phyloP scores from a whole-genome alignment of 2,329 filamentous ascomycete genomes.

The Seiridium unicorne region DNA sequence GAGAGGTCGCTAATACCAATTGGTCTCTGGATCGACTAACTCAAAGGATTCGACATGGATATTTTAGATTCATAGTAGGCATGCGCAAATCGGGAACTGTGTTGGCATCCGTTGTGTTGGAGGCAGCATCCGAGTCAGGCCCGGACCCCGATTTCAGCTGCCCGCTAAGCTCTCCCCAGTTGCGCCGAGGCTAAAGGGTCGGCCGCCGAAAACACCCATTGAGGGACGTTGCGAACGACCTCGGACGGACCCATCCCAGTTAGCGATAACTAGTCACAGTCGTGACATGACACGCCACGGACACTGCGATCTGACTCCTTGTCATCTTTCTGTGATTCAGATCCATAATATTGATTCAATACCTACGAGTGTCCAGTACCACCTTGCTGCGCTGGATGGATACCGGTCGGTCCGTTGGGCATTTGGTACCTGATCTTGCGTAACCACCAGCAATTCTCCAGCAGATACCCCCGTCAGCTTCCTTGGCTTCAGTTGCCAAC shows the following conservation, averaged over 20 bases:
- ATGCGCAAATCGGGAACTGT: too few relatives aligned
- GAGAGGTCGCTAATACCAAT: too few relatives aligned
- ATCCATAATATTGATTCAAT: not conserved
- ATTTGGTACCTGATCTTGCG: not conserved
- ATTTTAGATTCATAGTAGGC: too few relatives aligned
- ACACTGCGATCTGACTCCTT: not conserved
- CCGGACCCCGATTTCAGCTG: not conserved
- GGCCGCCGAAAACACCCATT: not conserved
- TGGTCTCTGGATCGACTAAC: too few relatives aligned
- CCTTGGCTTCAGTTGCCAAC: conserved; percentile 1
- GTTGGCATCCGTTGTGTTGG: not conserved
- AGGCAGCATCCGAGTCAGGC: not conserved
- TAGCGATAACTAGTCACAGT: not conserved
- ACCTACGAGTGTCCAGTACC: not conserved
- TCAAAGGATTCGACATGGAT: too few relatives aligned
- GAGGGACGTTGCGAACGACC: not conserved
- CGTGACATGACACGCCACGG: conserved; percentile 1
- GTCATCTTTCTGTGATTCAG: not conserved
- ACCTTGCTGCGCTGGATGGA: not conserved
- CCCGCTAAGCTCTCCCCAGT: not conserved
- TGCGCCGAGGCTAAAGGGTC: conserved; percentile 3
- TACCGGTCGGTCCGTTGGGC: not conserved
- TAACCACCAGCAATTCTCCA: not conserved
- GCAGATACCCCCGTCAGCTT: conserved; percentile 1
- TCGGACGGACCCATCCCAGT: not conserved